These are phyloP conservation scores for Lactifluus subvellereus DNA, from an alignment of 768 basidiomycete species.

Conservation along the genomic window DNA sequence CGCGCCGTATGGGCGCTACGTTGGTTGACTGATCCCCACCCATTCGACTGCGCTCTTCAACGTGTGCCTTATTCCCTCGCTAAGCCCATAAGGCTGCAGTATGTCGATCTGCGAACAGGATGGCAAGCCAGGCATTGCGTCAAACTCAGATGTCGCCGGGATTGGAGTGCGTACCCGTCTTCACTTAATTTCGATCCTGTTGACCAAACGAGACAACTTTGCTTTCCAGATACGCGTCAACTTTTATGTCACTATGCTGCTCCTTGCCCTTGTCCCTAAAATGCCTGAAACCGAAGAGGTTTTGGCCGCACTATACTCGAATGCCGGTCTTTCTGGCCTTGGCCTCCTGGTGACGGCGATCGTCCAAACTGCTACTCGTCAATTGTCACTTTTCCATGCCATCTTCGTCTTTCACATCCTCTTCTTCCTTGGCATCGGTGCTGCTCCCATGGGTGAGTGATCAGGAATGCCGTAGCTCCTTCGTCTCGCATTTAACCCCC, in stretches of 20 bases:
- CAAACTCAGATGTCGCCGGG: constrained; percentile 7
- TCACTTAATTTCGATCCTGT: background rate
- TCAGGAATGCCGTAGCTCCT: background rate
- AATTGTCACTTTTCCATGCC: constrained; percentile 14
- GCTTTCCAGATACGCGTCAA: constrained; percentile 14
- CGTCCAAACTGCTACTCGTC: background rate
- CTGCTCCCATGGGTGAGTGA: constrained; percentile 8
- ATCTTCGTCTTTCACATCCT: constrained; percentile 16
- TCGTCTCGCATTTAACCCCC: background rate
- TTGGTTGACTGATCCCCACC: background rate
- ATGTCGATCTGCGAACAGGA: background rate
- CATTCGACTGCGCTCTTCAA: no score
- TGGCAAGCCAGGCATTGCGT: background rate
- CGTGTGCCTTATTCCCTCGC: background rate
- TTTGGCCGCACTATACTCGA: background rate
- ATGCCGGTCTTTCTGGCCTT: constrained; percentile 7
- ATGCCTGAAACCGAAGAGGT: constrained; percentile 9
- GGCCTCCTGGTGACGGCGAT: constrained; percentile 18
- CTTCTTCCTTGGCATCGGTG: constrained; percentile 17
- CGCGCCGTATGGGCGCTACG: background rate
- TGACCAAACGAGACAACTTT: background rate
- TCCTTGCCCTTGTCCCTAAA: constrained; percentile 9
- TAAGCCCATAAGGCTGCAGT: background rate
- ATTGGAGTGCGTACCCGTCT: background rate
- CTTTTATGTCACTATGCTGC: constrained; percentile 10